phyloP scores from a whole-genome alignment of 225 moss, liverwort and hornwort genomes.

The Bryoerythrophyllum caledonicum region DNA sequence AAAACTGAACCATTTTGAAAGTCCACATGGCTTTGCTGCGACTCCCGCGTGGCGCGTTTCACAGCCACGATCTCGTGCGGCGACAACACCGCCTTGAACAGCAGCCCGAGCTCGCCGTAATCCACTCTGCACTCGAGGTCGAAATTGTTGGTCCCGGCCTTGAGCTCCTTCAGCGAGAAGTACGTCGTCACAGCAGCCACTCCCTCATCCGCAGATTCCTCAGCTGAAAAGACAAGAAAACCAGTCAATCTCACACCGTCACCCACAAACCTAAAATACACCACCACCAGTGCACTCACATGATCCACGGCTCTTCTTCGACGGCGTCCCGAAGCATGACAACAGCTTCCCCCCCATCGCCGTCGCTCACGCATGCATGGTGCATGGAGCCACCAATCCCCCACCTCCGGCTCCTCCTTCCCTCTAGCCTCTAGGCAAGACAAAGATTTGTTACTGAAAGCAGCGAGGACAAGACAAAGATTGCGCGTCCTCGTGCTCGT shows the following conservation, averaged over 20 bases:
- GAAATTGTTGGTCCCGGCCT: constrained; percentile 42
- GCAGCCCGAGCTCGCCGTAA: constrained; percentile 49
- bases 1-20: constrained; percentile 34
- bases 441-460: not conserved
- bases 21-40: constrained; percentile 45
- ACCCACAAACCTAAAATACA: not conserved
- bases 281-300: constrained; percentile 22
- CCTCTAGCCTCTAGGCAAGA: not conserved
- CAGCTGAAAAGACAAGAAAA: constrained; percentile 20
- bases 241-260: not conserved
- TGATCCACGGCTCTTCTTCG: constrained; percentile 40
- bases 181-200: constrained; percentile 15
- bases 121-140: constrained; percentile 40
- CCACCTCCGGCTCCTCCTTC: not conserved
- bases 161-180: constrained; percentile 53
- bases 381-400: no score
- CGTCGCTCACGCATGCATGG: constrained; percentile 26
- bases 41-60: constrained; percentile 52
- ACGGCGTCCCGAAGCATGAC: constrained; percentile 43
- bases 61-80: constrained; percentile 41
- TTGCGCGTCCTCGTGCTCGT: not conserved
- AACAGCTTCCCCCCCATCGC: constrained; percentile 44
- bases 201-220: constrained; percentile 28
- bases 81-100: constrained; percentile 42
- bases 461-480: constrained; percentile 2